Evolutionary conservation across 2,329 filamentous ascomycete species (phyloP).

Genomic region (Colletotrichum kahawae): DNA sequence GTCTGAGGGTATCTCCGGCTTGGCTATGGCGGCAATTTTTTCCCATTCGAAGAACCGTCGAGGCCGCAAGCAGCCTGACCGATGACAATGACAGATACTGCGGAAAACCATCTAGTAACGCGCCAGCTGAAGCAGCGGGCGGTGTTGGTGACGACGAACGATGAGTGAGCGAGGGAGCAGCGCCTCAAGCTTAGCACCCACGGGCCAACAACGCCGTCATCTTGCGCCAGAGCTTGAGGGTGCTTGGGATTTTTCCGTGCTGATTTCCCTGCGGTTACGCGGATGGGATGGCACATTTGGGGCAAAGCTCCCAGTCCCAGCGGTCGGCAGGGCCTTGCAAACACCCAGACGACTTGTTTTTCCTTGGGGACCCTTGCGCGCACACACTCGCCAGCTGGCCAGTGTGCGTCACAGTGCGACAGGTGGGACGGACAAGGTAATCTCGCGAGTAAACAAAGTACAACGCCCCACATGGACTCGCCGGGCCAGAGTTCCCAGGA

Average conservation of each 20-base stretch:
- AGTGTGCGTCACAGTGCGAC: slow-evolving; percentile 12
- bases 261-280: neutral
- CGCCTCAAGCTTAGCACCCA: neutral
- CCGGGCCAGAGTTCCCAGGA: slow-evolving; percentile 15
- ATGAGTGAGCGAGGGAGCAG: neutral
- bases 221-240: neutral
- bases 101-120: neutral
- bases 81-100: neutral
- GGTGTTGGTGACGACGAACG: neutral
- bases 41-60: neutral
- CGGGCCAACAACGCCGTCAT: neutral
- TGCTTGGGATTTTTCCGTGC: neutral
- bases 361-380: neutral
- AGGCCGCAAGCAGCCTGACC: neutral
- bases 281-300: slow-evolving; percentile 19
- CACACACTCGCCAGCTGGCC: neutral
- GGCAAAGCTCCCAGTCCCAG: slow-evolving; percentile 3
- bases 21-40: neutral
- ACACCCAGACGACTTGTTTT: neutral
- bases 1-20: neutral
- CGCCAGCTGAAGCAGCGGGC: neutral
- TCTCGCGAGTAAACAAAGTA: slow-evolving; percentile 21
- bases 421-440: neutral
- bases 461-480: slow-evolving; percentile 15
- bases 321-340: neutral